These are phyloP conservation scores for Yarrowia sp. DNA, from an alignment of 805 yeast species.

Conservation along the genomic window DNA sequence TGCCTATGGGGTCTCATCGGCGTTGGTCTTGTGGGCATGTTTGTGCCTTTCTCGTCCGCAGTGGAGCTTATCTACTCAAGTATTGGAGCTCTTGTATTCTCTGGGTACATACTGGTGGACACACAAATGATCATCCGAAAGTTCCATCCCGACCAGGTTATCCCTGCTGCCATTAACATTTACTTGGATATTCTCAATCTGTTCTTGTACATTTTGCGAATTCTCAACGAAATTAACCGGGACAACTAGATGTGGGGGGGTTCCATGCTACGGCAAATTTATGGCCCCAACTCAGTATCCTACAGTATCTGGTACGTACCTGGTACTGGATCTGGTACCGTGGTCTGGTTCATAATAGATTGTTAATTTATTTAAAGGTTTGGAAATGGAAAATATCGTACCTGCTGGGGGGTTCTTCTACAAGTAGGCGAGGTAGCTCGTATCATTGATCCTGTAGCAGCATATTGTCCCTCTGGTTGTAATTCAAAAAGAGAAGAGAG, in stretches of 20 bases:
- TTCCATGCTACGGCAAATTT: not conserved
- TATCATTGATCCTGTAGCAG: too few relatives aligned
- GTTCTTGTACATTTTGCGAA: slow-evolving; percentile 71
- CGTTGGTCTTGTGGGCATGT: slow-evolving; percentile 65
- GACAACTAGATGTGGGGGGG: not conserved
- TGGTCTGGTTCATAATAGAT: too few relatives aligned
- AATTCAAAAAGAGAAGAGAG: too few relatives aligned
- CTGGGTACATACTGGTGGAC: slow-evolving; percentile 71
- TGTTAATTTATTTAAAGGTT: too few relatives aligned
- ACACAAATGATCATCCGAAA: slow-evolving; percentile 77
- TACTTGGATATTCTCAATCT: slow-evolving; percentile 82
- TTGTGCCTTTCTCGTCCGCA: slow-evolving; percentile 59
- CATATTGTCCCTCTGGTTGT: too few relatives aligned
- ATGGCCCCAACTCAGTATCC: not conserved
- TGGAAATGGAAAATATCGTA: too few relatives aligned
- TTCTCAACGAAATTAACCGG: slow-evolving; percentile 43
- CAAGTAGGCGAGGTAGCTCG: too few relatives aligned
- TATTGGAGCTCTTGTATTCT: slow-evolving; percentile 71
- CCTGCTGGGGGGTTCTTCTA: too few relatives aligned
- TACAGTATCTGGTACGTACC: too few relatives aligned
- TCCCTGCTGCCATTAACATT: slow-evolving; percentile 72
- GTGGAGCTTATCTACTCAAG: slow-evolving; percentile 66
- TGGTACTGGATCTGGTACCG: too few relatives aligned
- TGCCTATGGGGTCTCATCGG: slow-evolving; percentile 69
- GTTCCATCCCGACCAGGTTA: slow-evolving; percentile 77